Base-by-base conservation (phyloP, 2,329 filamentous ascomycete species). In the Blastomyces emzantsi region DNA sequence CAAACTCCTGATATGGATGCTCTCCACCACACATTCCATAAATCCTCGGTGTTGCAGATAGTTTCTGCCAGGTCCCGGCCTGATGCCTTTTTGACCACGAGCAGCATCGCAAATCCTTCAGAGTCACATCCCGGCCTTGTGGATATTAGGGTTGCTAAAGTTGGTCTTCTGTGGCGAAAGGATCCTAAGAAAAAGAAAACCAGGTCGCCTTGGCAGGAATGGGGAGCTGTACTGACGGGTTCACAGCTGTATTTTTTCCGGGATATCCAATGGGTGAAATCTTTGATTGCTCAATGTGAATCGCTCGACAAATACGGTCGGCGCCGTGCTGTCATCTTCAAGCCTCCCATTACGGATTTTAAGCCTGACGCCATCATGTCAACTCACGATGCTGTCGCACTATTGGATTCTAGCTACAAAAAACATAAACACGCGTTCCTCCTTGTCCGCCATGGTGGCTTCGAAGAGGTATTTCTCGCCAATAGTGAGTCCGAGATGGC, bases 241-340 rank as follows among this genome's bases (percentile, higher is more conserved):
- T 95, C 94, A 6, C 93, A 97, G 72, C 83, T 99, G 8, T 99
- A 97, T 75, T 91, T 99, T 75, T 99, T 97, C 79, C 88, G 90
- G 64, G 97, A 97, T 73, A 89, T 91, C 5, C 82, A 87, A 25
- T 99, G 94, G 93, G 87, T 96, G 43, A 97, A 96, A 75, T 89
- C 84, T 64, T 77, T 99, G 67, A 92, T 97, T 79, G 85, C 90
- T 67, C 94, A 99, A 73, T 88, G 93, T 72, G 92, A 96, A 56
- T 81, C 82, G 15, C 90, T 96, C 70, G 81, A 91, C 69, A 94
- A 89, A 73, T 85, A 88, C 62, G 90, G 89, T 2, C 84, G 90
- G 64, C 87, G 86, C 1, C 86, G 86, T 58, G 90, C 92, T 0
- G 86, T 96, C 52, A 87, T 92, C 11, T 99, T 97, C 78, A 92